Evolutionary conservation across 768 basidiomycete genomes (phyloP).

Genomic region (Phylloporus rhodoxanthus): DNA sequence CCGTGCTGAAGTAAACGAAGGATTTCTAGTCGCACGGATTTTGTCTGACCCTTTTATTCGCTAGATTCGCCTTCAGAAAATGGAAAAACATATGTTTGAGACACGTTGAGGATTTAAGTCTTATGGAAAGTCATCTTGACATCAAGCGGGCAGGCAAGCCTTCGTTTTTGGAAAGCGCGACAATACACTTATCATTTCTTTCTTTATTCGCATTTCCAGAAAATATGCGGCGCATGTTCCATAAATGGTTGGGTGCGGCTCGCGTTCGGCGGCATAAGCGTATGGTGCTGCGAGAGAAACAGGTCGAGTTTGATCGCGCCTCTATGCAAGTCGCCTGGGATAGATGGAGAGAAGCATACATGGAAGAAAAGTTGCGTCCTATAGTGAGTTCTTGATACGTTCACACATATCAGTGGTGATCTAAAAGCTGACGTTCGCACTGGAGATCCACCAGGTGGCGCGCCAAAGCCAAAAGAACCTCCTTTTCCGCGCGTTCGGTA

Average conservation of each 20-base stretch:
- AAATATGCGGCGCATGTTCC: conserved; percentile 58
- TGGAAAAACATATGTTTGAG: conserved; percentile 61
- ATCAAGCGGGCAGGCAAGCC: conserved; percentile 70
- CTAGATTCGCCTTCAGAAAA: conserved; percentile 55
- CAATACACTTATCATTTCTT: conserved; percentile 1
- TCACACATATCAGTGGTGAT: neutral
- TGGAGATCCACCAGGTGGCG: conserved; percentile 41
- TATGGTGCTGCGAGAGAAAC: conserved; percentile 50
- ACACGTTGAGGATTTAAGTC: conserved; percentile 64
- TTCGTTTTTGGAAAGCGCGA: neutral
- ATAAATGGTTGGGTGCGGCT: conserved; percentile 61
- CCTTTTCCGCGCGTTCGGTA: conserved; percentile 60
- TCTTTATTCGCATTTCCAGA: conserved; percentile 37
- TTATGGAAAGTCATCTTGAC: conserved; percentile 81
- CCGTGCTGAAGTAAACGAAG: conserved; percentile 33
- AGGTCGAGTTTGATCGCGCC: conserved; percentile 53
- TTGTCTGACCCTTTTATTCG: conserved; percentile 7
- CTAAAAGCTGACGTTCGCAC: conserved; percentile 7
- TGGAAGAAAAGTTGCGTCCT: conserved; percentile 57
- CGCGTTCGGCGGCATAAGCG: conserved; percentile 60
- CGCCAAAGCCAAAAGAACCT: conserved; percentile 54
- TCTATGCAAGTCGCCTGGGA: conserved; percentile 61
- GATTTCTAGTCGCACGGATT: conserved; percentile 8
- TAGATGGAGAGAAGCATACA: conserved; percentile 71
- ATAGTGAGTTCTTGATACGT: conserved; percentile 40